Base-by-base conservation (phyloP, 1,284 basidiomycete genomes). In the Inonotus obliquus region DNA sequence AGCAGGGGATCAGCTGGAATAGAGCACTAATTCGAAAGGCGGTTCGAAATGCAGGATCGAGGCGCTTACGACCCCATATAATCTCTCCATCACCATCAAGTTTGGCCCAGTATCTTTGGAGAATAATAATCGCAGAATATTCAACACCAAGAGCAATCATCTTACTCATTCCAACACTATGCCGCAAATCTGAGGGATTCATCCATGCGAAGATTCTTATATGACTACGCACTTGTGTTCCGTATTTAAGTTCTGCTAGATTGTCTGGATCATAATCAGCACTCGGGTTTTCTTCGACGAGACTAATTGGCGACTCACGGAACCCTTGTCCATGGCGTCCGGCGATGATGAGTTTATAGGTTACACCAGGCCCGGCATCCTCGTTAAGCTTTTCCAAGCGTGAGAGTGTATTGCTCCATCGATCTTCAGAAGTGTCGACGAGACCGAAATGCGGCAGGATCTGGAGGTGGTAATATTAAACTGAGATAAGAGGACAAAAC, bases 271-370 rank as follows among this genome's bases (percentile, higher is more conserved):
- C 29, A 53, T 60, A 38, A 25, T 52, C 14, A 41, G 48, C 57
- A 35, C 32, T 51, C n/a, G 37, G 57, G n/a, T 41, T 57, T 53
- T 19, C 14, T 9, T n/a, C 14, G 21, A 29, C 27, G 17, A 13
- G 9, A 9, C 7, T 47, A 7, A 35, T 48, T 21, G 35, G 14
- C 14, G 1, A 77, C 86, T 66, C 68, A 86, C 85, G 86, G 65
- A 75, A 83, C 38, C 90, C 91, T 74, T 92, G 76, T 0, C 91
- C 91, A 65, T 92, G 90, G 64, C 91, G 75, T 2, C 82, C 82
- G 13, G 91, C 70, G 62, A 85, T 83, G 60, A 91, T 76, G 10
- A 90, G 77, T 68, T 90, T 92, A 72, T 83, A 83, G 3, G 72
- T 72, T 10, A 75, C 76, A 2, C 73, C 71, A 0, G 67, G 63